Percentiles rank a stretch among this genome's conserved stretches.
phyloP scores from a whole-genome alignment of 2,329 filamentous ascomycete genomes.

The Calonectria pauciramosa region DNA sequence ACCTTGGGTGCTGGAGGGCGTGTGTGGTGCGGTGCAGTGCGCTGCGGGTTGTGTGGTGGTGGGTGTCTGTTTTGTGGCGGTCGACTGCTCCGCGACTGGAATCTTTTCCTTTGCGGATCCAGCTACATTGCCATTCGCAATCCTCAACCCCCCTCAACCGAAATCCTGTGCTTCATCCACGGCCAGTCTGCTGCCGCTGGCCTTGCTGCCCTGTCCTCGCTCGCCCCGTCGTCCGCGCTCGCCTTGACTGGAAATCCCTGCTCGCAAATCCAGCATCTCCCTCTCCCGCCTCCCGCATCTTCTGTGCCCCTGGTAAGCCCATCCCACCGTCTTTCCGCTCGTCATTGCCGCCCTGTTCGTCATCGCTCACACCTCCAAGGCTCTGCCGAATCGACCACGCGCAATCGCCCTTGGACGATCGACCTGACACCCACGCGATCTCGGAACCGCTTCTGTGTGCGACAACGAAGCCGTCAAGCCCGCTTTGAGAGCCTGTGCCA shows the following conservation, averaged over 20 bases:
- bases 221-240: constrained; percentile 8
- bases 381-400: constrained; percentile 32
- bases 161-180: constrained; percentile 24
- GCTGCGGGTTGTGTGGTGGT: constrained; percentile 21
- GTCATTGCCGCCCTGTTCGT: constrained; percentile 37
- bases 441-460: constrained; percentile 36
- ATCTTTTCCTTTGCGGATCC: constrained; percentile 47
- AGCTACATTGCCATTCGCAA: constrained; percentile 33
- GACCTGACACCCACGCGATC: constrained; percentile 34
- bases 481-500: constrained; percentile 40
- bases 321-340: constrained; percentile 35
- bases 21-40: constrained; percentile 3
- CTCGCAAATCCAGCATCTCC: constrained; percentile 1
- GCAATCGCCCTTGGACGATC: constrained; percentile 38
- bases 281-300: constrained; percentile 12
- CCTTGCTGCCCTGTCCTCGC: neutral
- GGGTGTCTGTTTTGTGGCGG: constrained; percentile 42
- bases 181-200: neutral
- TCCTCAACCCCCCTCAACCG: constrained; percentile 40
- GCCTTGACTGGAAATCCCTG: constrained; percentile 28
- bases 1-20: constrained; percentile 20
- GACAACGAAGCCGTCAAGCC: constrained; percentile 38
- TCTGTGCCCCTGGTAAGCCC: constrained; percentile 39
- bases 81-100: constrained; percentile 45
- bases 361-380: constrained; percentile 42